Evolutionary conservation across 1,284 basidiomycete species (phyloP), one percentile per base, ranked within the genome.

Genomic region (Wolfiporia cocos): DNA sequence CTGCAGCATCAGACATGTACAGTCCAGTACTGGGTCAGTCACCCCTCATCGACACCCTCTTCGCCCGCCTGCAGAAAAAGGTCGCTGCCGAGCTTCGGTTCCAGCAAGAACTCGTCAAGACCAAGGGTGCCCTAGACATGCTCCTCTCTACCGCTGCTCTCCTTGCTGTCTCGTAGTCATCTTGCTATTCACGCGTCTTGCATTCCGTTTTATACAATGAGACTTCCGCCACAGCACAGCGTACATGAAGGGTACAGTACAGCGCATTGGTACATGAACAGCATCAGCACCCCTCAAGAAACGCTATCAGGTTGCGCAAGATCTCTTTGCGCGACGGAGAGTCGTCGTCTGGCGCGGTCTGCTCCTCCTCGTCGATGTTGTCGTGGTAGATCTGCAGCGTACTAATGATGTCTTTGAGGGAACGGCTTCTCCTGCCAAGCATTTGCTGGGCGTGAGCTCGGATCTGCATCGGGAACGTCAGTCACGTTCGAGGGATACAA

Each of bases 41-140:
- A 21, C 91, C 93, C 1, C 68, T 95, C 36, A 89, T 99, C 42
- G 96, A 99, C 65, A 73, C 83, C 7, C 72, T 97, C 24, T 86
- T 99, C 52, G 70, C 87, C 17, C 83, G 86, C 37, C 70, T 99
- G 37, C 83, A 82, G 47, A 86, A 82, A 56, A 92, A 94, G 56
- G 76, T 98, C 2, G 67, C 78, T 23, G 79, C 85, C 32, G 96
- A 99, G 62, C 67, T 98, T 37, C 76, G 77, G n/a, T 92, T 99
- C 64, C 93, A 98, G 65, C 77, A 79, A 47, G 91, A 97, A 57
- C 66, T 99, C 39, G 70, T 84, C 54, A 86, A 86, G 65, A 73
- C 90, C 34, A 82, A 81, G 57, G 95, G 93, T 40, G 90, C 92
- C 43, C 67, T 99, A 48, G 91, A 95, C 54, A 98, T 99, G 94